Conservation (phyloP, 331 rosid genomes). For the Malus hybrid region DNA sequence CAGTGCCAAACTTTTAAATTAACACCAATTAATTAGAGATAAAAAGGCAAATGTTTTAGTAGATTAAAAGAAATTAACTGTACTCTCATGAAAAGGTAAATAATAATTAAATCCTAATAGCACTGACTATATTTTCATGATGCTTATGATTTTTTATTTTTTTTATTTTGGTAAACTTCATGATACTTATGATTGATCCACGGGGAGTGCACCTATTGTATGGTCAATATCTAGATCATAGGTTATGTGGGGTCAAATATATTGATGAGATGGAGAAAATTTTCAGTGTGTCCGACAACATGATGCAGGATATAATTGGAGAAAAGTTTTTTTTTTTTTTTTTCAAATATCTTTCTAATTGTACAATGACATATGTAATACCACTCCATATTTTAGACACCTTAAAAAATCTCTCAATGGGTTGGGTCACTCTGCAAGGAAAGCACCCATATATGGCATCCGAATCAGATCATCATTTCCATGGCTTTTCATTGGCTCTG, state of each 20-base stretch:
- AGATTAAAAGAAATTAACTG: background rate
- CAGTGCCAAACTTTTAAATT: no score
- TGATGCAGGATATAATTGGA: no score
- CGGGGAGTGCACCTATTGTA: no score
- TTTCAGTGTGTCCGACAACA: no score
- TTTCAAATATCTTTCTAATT: background rate
- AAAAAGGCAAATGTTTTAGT: no score
- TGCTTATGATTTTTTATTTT: background rate
- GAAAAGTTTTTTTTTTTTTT: no score
- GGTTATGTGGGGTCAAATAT: background rate
- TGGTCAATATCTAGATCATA: background rate
- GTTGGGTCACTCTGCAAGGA: slow-evolving; percentile 35
- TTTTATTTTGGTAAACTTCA: background rate
- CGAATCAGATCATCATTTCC: slow-evolving; percentile 67
- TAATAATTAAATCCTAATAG: background rate
- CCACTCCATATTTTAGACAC: no score
- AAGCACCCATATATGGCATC: slow-evolving; percentile 61
- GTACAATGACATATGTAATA: no score
- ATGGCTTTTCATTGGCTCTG: slow-evolving; percentile 35
- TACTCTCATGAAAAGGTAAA: background rate
- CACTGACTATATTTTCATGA: background rate
- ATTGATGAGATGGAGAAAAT: no score
- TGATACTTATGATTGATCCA: no score
- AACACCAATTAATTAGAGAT: no score
- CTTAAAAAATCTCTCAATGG: background rate